phyloP scores from a whole-genome alignment of 2,329 filamentous ascomycete genomes.

The Tympanopsis confertula region DNA sequence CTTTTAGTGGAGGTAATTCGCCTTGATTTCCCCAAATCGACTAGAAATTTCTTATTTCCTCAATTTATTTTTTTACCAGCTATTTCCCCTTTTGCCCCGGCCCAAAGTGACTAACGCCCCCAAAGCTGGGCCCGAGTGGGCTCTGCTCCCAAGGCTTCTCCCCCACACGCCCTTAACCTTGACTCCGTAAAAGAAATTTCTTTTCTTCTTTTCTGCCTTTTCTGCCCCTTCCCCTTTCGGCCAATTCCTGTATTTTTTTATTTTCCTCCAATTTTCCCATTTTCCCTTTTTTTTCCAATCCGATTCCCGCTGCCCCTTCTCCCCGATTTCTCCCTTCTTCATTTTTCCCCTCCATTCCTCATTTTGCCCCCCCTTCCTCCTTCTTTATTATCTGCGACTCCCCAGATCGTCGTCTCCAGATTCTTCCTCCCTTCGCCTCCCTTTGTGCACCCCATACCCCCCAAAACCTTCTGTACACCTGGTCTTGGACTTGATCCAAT shows the following conservation, averaged over 20 bases:
- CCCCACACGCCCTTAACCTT: slow-evolving; percentile 4
- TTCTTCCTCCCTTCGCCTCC: slow-evolving; percentile 1
- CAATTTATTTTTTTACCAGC: background rate
- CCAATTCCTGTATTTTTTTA: background rate
- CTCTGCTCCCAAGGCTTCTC: no score
- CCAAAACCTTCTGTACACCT: slow-evolving; percentile 2
- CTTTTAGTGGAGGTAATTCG: no score
- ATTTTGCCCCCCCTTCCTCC: slow-evolving; percentile 7
- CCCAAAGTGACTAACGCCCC: no score
- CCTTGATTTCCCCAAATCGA: background rate
- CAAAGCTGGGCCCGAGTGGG: no score
- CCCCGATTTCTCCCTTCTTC: slow-evolving; percentile 13
- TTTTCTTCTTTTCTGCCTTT: slow-evolving; percentile 6
- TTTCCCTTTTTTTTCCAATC: background rate
- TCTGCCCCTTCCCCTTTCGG: background rate
- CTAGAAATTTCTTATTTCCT: background rate
- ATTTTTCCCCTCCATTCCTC: slow-evolving; percentile 13
- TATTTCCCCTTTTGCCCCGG: background rate
- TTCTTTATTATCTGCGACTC: slow-evolving; percentile 8
- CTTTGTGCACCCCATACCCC: slow-evolving; percentile 7
- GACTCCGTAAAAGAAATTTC: slow-evolving; percentile 5
- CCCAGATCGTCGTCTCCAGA: slow-evolving; percentile 7
- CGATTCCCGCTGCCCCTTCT: slow-evolving; percentile 5
- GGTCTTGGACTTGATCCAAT: background rate
- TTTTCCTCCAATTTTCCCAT: background rate